Evolutionary conservation across 1,284 basidiomycete species (phyloP).

Genomic region (Veloporphyrellus conicus): DNA sequence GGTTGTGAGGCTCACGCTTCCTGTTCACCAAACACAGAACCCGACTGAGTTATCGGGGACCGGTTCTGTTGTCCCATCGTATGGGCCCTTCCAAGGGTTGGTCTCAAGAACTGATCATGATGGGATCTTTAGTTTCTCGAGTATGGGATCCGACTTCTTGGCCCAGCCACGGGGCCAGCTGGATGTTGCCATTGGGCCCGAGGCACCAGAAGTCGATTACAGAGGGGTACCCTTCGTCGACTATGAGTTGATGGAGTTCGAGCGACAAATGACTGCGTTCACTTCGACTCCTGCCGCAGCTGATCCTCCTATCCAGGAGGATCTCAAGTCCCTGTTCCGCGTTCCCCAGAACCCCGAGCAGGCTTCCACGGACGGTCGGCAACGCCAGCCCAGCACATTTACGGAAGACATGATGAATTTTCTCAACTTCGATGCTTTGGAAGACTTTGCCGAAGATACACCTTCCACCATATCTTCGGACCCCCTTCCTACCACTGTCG

Average conservation of each 20-base stretch:
- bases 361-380: constrained; percentile 10
- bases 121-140: constrained; percentile 34
- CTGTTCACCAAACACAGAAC: constrained; percentile 5
- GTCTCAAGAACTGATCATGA: constrained; percentile 25
- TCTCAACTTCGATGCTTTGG: constrained; percentile 28
- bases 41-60: constrained; percentile 2
- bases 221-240: constrained; percentile 10
- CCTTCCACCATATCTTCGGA: not conserved
- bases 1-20: constrained; percentile 13
- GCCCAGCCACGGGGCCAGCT: constrained; percentile 35
- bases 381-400: constrained; percentile 23
- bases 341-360: constrained; percentile 13
- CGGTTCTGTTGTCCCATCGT: not conserved
- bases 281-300: not conserved
- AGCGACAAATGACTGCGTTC: constrained; percentile 2
- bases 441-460: constrained; percentile 5
- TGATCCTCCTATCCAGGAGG: not conserved
- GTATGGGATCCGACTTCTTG: constrained; percentile 30
- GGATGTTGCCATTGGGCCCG: constrained; percentile 29
- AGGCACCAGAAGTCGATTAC: constrained; percentile 6
- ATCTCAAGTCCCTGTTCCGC: constrained; percentile 20
- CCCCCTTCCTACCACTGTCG: constrained; percentile 7
- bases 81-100: constrained; percentile 21
- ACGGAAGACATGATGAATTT: constrained; percentile 29
- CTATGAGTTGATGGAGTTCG: constrained; percentile 9